Evolutionary conservation across 2,329 filamentous ascomycete species (phyloP).

Genomic region (Aspergillus sp.): DNA sequence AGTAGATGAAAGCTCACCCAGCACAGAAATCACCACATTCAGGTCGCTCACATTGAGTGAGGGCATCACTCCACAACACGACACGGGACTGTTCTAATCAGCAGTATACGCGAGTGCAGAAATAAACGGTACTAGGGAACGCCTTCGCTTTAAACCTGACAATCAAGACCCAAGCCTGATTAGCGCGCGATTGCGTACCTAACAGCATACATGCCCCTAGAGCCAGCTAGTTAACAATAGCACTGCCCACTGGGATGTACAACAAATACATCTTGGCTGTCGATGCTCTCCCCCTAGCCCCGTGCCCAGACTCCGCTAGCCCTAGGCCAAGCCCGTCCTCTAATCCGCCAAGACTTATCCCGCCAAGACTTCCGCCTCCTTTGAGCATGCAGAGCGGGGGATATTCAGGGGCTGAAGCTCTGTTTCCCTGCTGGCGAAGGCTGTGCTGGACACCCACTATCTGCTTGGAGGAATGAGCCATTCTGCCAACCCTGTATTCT

Average conservation of each 20-base stretch:
- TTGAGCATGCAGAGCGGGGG: background rate
- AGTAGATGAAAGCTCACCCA: background rate
- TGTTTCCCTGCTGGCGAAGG: no score
- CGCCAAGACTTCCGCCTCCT: background rate
- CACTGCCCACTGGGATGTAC: background rate
- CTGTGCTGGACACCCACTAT: no score
- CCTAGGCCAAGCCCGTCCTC: background rate
- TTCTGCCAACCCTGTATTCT: no score
- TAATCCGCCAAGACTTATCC: background rate
- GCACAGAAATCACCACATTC: conserved; percentile 1
- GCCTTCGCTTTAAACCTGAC: background rate
- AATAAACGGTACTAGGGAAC: background rate
- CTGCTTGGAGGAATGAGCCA: no score
- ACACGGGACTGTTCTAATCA: conserved; percentile 4
- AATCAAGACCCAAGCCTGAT: background rate
- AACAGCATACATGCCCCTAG: conserved; percentile 15
- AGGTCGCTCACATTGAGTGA: conserved; percentile 1
- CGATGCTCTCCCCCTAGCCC: background rate
- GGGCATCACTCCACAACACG: background rate
- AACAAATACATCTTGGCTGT: background rate
- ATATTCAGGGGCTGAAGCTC: background rate
- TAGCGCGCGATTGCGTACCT: conserved; percentile 13
- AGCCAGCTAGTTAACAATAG: background rate
- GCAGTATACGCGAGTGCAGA: no score
- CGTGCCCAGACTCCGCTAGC: background rate